phyloP scores from a whole-genome alignment of 495 filamentous ascomycete species.

The Astrothelium subdiscretum region DNA sequence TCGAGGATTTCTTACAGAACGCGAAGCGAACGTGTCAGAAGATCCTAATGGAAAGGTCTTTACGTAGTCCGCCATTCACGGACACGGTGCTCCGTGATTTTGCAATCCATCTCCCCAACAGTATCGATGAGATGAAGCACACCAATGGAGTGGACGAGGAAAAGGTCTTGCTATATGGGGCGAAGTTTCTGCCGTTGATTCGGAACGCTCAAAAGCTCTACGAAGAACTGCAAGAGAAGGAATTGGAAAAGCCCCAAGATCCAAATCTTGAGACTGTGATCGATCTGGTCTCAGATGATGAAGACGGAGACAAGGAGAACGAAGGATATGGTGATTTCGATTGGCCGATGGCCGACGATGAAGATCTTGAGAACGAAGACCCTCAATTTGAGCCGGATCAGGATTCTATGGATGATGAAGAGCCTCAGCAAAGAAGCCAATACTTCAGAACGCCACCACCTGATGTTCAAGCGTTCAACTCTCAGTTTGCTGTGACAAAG shows the following conservation, averaged over 20 bases:
- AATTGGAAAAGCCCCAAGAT: conserved; percentile 17
- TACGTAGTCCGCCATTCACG: conserved; percentile 60
- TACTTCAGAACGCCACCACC: conserved; percentile 5
- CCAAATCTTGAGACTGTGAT: conserved; percentile 54
- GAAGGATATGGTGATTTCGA: conserved; percentile 27
- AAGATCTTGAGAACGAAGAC: conserved; percentile 6
- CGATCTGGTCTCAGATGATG: conserved; percentile 53
- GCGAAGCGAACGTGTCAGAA: conserved; percentile 55
- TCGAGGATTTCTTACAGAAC: conserved; percentile 51
- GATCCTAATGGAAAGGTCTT: conserved; percentile 49
- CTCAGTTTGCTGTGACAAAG: background rate
- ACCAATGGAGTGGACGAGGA: conserved; percentile 61
- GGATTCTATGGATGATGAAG: conserved; percentile 2
- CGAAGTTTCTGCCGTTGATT: conserved; percentile 53
- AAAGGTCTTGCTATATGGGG: conserved; percentile 59
- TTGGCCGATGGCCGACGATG: conserved; percentile 30
- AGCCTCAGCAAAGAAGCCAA: conserved; percentile 16
- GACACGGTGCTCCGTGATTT: conserved; percentile 73
- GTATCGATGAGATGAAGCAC: conserved; percentile 43
- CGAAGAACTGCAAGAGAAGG: conserved; percentile 39
- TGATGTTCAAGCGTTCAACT: conserved; percentile 8
- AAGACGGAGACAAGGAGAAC: conserved; percentile 37
- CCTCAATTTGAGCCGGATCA: background rate
- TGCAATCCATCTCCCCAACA: conserved; percentile 63
- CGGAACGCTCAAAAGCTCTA: conserved; percentile 44